Conservation (phyloP, 306 rosid species). For the Corylus heterophylla region DNA sequence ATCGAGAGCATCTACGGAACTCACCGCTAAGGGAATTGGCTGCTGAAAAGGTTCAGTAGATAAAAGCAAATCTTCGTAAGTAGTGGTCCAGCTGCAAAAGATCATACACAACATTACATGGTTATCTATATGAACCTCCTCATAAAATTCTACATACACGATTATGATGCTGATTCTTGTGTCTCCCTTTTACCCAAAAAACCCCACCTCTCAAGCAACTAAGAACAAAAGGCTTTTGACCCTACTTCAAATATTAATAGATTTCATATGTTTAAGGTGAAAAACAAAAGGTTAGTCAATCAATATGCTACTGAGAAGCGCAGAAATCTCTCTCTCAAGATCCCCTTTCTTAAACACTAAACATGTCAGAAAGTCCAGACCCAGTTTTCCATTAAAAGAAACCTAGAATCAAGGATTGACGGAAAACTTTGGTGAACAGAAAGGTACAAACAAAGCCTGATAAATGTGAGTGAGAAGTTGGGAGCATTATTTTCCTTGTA, state of each 20-base stretch:
- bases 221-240: background rate
- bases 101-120: background rate
- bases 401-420: background rate
- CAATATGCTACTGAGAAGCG: background rate
- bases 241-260: background rate
- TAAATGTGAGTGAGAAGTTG: background rate
- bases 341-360: background rate
- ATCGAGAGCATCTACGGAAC: constrained; percentile 6
- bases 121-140: background rate
- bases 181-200: background rate
- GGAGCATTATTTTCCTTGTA: background rate
- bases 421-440: background rate
- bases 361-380: background rate
- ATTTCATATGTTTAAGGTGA: background rate
- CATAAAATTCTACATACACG: background rate
- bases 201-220: background rate
- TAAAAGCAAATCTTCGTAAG: constrained; percentile 49
- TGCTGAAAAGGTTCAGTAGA: constrained; percentile 47
- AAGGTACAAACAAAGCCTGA: background rate
- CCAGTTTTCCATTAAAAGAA: background rate
- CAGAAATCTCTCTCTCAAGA: background rate
- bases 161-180: background rate
- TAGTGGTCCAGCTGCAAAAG: constrained; percentile 52
- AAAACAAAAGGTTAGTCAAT: background rate
- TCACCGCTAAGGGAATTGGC: constrained; percentile 52